These are phyloP conservation scores for Straminergon stramineum DNA, from an alignment of 225 moss, liverwort and hornwort genomes.

Conservation along the genomic window DNA sequence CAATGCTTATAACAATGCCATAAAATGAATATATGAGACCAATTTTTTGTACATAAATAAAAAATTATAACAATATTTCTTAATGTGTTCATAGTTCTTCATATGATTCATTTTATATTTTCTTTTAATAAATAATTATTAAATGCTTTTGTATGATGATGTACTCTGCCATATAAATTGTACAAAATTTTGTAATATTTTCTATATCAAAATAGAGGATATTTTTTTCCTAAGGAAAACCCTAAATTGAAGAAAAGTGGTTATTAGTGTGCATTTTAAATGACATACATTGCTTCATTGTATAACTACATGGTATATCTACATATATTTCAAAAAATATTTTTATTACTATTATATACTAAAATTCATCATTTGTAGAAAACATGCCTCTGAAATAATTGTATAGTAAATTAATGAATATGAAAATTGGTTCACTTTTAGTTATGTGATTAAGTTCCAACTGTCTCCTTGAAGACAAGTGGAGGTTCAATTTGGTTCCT, in stretches of 20 bases:
- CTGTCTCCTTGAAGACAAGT: too few relatives aligned
- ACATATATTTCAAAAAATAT: too few relatives aligned
- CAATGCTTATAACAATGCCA: too few relatives aligned
- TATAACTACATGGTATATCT: not conserved
- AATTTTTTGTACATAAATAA: too few relatives aligned
- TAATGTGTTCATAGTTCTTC: not conserved
- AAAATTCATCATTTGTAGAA: not conserved
- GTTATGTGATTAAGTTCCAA: too few relatives aligned
- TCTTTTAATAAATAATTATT: too few relatives aligned
- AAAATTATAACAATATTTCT: too few relatives aligned
- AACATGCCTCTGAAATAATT: fast-evolving
- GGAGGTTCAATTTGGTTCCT: too few relatives aligned
- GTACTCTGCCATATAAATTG: not conserved
- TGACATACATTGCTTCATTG: not conserved
- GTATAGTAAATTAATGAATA: not conserved
- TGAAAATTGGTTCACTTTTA: not conserved
- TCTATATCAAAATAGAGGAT: not conserved
- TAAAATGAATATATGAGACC: not conserved
- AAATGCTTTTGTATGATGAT: not conserved
- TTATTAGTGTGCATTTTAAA: not conserved
- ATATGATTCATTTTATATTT: not conserved
- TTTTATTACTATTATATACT: too few relatives aligned
- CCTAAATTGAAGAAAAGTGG: not conserved
- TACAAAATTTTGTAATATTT: too few relatives aligned
- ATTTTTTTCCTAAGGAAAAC: not conserved